Base-by-base conservation (phyloP, 257 asterid species). In the Salvia miltiorrhiza region DNA sequence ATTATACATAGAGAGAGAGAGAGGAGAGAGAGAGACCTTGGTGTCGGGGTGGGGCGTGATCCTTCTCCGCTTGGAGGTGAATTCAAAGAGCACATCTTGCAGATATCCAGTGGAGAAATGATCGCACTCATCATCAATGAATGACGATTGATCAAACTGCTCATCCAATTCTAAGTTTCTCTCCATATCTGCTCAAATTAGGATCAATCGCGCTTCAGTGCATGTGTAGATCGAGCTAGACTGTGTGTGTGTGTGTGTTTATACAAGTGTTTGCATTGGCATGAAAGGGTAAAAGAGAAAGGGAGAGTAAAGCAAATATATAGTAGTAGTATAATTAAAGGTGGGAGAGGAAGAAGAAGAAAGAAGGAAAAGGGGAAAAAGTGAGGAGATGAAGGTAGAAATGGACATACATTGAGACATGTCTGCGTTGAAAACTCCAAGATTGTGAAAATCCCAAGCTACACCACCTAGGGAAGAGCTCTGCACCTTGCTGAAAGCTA, bases 11-110 rank as follows among this genome's bases (percentile, higher is more conserved):
- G 7, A 35, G 7, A 8, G 1, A 35, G 7, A 5, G 11, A 26
- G 30, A 26, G 30, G 30, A 7, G 8, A 35, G 9, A 35, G 2
- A 16, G 0, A 12, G 12, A 20, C 50, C 50, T 47, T 12, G 65
- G 16, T n/a, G 8, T 58, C 7, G 17, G 26, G 0, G 47, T 58
- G 4, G 11, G 16, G 11, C 3, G 16, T 33, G 32, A 86, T 61
- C 39, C 89, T 75, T 49, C 97, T 84, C 63, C 96, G 73, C 71
- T 93, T 93, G 5, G 97, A 81, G 60, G 68, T 85, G 75, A 87
- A 93, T 44, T 87, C 82, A 62, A 90, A 84, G 73, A 93, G 73
- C 45, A 89, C 98, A 83, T 93, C 98, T 80, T 93, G 80, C n/a
- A 93, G 80, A 77, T 93, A 93, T 0, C 98, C 98, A 4, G 90